Evolutionary conservation across 306 rosid genomes (phyloP), one percentile per base, ranked within the genome.

Genomic region (Quercus mongolica): DNA sequence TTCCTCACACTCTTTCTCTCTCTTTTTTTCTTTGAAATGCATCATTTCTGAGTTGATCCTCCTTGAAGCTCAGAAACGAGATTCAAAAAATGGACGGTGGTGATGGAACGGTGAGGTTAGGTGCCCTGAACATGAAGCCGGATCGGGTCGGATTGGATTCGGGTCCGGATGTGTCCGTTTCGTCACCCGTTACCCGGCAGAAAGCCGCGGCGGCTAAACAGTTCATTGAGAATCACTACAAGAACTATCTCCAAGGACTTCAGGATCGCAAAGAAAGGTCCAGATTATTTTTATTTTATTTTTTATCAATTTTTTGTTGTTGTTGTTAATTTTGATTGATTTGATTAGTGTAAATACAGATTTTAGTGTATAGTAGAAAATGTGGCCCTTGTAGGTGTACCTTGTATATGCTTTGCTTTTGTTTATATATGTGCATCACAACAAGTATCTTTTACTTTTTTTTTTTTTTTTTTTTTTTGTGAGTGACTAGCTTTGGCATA

Each of bases 241-340:
- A 93, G 89, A 96, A 96, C 68, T 78, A 96, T 86, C 93, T 96
- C 26, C 97, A 96, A 86, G 96, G 92, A 30, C 84, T 96, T 74
- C 99, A 96, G 83, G 99, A 96, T 87, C 99, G 99, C 79, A 92
- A 87, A 75, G 99, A 96, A 74, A 91, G 99, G 99, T 93, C 46
- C 9, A 3, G 19, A 18, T 8, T 35, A 18, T 8, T 35, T 46
- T 73, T 68, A 63, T 35, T 52, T 20, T 23, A 26, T 38, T 70
- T 83, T 71, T n/a, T 63, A 44, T 23, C 26, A 20, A 17, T 80
- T 54, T 7, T 13, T 46, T 57, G 17, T 49, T 35, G 56, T 56
- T 35, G 41, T 79, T 78, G 46, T 38, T 38, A 38, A 38, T 38
- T 38, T 38, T 21, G 30, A 23, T 76, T 65, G 23, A 19, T 21